Conservation (phyloP, 495 filamentous ascomycete genomes). For the Hypoxylon subgilvum region DNA sequence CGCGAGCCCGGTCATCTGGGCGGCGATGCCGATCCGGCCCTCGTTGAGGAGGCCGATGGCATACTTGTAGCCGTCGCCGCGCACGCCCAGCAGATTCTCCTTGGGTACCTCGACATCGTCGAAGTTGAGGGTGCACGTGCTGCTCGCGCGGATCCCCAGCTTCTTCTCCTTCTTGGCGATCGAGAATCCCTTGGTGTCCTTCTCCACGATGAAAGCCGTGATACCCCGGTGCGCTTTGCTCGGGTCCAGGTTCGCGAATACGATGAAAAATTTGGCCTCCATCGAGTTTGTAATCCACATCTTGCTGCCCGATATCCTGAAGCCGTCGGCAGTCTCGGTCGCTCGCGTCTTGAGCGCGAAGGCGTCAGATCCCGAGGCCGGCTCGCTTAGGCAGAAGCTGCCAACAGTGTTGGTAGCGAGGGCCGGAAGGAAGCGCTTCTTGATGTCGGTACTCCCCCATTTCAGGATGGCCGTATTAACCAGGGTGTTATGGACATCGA, state of each 20-base stretch:
- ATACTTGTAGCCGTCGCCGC: constrained; percentile 96
- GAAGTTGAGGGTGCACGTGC: constrained; percentile 96
- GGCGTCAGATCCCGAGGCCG: constrained; percentile 89
- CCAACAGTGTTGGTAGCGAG: constrained; percentile 90
- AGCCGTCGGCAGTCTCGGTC: constrained; percentile 73
- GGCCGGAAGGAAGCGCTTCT: constrained; percentile 84
- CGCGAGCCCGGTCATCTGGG: constrained; percentile 97
- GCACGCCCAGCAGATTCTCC: constrained; percentile 84
- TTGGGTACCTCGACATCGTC: constrained; percentile 93
- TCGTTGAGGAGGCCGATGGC: constrained; percentile 97
- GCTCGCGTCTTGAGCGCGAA: constrained; percentile 94
- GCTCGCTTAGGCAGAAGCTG: constrained; percentile 96
- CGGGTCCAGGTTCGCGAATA: constrained; percentile 93
- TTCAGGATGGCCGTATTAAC: constrained; percentile 93
- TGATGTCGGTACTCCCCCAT: constrained; percentile 74
- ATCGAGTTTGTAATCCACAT: constrained; percentile 99
- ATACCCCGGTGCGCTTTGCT: constrained; percentile 93
- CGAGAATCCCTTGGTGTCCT: constrained; percentile 83
- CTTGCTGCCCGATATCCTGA: constrained; percentile 87
- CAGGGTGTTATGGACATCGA: constrained; percentile 96
- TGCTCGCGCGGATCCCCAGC: constrained; percentile 91
- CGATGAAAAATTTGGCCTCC: constrained; percentile 94
- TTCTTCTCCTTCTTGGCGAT: constrained; percentile 99
- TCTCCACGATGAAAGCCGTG: constrained; percentile 94
- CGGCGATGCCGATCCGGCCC: constrained; percentile 95